A percentile compares a stretch with the other conserved stretches of the same genome.
These are phyloP conservation scores for Coemansia brasiliensis DNA, from an alignment of 192 early-diverging fungal genomes.

Conservation along the genomic window DNA sequence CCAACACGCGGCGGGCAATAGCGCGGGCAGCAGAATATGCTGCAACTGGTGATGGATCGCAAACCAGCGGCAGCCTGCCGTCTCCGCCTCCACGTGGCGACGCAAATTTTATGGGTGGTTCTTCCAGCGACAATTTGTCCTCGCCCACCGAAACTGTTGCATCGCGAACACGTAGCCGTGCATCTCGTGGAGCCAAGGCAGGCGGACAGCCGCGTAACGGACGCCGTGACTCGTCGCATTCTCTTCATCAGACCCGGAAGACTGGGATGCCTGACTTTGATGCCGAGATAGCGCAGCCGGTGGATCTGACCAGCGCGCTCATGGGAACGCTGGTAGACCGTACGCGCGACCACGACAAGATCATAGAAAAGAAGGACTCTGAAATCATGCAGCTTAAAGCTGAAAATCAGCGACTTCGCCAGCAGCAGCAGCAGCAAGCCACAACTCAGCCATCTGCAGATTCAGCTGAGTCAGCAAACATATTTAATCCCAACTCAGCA, in stretches of 20 bases:
- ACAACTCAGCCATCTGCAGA: constrained; percentile 1
- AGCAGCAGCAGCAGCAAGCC: background rate
- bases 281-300: background rate
- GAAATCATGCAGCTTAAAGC: constrained; percentile 20
- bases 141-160: constrained; percentile 44
- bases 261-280: background rate
- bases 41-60: background rate
- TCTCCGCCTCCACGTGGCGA: constrained; percentile 21
- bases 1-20: constrained; percentile 24
- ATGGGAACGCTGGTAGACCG: constrained; percentile 25
- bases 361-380: constrained; percentile 18
- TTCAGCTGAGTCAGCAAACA: constrained; percentile 5
- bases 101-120: constrained; percentile 6
- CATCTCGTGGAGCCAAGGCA: constrained; percentile 14
- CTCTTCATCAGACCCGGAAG: constrained; percentile 9
- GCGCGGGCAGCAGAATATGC: constrained; percentile 30
- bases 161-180: constrained; percentile 23
- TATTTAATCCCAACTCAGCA: constrained; percentile 26
- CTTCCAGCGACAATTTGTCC: constrained; percentile 18
- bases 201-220: constrained; percentile 6
- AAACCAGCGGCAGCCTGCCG: background rate
- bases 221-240: constrained; percentile 30
- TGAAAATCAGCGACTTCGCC: constrained; percentile 24
- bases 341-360: constrained; percentile 24
- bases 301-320: constrained; percentile 18